Base-by-base conservation (phyloP, 768 basidiomycete genomes). In the Cystofilobasidium capitatum region DNA sequence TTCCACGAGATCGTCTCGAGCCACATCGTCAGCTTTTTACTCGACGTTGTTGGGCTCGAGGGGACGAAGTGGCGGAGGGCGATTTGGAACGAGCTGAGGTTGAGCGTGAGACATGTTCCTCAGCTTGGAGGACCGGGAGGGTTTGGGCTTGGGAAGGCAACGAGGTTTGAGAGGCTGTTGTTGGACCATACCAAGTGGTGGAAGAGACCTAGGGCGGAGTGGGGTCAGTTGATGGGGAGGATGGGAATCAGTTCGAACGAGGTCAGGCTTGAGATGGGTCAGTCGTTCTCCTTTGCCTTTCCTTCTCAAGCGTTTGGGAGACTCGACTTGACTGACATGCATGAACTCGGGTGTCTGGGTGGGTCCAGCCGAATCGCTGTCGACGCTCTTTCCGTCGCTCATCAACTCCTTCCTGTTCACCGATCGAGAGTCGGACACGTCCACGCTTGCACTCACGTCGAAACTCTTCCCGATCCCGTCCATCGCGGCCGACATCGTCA, bases 361-460 rank as follows among this genome's bases (percentile, higher is more conserved):
- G 47, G 26, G 58, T 12, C 22, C 65, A 92, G 91, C 89, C 14
- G 84, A 86, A 7, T 88, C 87, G 71, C 91, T 92, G 75, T 87
- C 89, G 0, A 83, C 82, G 62, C 85, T 90, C 13, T 99, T 97
- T 77, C 86, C 86, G 65, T 82, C 86, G 9, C 81, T 97, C 58
- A 88, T 93, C 72, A 89, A 94, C 71, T 84, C 90, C 2, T 97
- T 93, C 77, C 84, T 98, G 12, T 84, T 94, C 54, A 84, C 88
- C 26, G 96, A 98, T 72, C 84, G 93, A 16, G 94, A 99, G 75
- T 87, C 89, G 0, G 96, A 99, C 75, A 91, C 90, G 9, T 92
- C 89, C 20, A 64, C 63, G 22, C 57, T 62, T 88, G 98, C 80
- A 88, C 93, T 73, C 91, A 91, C 75, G 89, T 94, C 94, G 7